Evolutionary conservation across 331 rosid genomes (phyloP).

Genomic region (Quercus phellos): DNA sequence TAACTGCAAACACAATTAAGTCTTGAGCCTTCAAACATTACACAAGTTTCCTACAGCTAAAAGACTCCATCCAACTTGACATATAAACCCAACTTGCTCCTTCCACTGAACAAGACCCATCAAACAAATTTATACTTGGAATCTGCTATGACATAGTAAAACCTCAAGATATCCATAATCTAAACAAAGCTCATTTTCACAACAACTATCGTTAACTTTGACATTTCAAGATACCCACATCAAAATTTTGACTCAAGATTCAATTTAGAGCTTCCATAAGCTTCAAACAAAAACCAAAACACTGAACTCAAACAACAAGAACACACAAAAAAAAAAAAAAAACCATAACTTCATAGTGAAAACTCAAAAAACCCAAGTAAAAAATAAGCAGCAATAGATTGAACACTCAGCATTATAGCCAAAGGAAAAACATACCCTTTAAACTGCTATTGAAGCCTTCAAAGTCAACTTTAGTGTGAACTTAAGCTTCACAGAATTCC

Average conservation of each 20-base stretch:
- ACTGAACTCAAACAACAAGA: background rate
- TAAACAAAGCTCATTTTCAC: slow-evolving; percentile 13
- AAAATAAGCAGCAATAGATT: slow-evolving; percentile 25
- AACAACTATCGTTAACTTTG: background rate
- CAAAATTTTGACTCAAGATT: background rate
- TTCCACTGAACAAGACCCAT: slow-evolving; percentile 19
- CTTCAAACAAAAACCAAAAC: slow-evolving; percentile 1
- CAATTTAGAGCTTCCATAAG: slow-evolving; percentile 25
- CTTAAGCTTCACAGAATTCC: slow-evolving; percentile 29
- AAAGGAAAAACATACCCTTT: slow-evolving; percentile 33
- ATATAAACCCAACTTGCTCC: slow-evolving; percentile 9
- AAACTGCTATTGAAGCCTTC: slow-evolving; percentile 28
- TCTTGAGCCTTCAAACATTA: slow-evolving; percentile 18
- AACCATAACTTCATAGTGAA: background rate
- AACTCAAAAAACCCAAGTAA: slow-evolving; percentile 7
- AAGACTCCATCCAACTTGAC: slow-evolving; percentile 29
- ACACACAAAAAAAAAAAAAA: background rate
- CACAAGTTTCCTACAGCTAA: slow-evolving; percentile 19
- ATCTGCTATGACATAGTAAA: background rate
- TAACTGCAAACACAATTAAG: slow-evolving; percentile 20
- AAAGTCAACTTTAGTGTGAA: slow-evolving; percentile 43
- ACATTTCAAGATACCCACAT: background rate
- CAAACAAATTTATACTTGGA: slow-evolving; percentile 5
- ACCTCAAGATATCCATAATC: slow-evolving; percentile 5
- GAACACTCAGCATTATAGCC: slow-evolving; percentile 37